phyloP scores from a whole-genome alignment of 768 basidiomycete genomes.

The Mrakia blollopis region DNA sequence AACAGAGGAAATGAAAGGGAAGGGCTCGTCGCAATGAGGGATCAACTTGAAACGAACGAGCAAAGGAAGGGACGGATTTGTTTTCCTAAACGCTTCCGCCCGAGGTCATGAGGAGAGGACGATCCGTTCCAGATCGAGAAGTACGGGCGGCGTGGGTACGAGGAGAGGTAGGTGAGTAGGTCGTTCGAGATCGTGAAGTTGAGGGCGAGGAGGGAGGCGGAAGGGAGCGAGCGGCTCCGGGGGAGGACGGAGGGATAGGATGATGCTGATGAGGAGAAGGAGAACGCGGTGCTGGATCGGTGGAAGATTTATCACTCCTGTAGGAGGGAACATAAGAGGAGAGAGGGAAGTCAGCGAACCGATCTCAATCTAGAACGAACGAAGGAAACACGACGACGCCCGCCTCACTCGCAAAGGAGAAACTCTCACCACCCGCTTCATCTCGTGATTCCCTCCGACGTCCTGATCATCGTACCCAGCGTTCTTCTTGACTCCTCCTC shows the following conservation, averaged over 20 bases:
- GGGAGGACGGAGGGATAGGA: neutral
- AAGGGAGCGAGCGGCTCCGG: neutral
- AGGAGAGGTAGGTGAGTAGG: neutral
- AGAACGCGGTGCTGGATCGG: neutral
- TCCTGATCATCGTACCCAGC: conserved; percentile 23
- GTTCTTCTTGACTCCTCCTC: conserved; percentile 40
- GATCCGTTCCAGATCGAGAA: neutral
- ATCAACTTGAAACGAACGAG: conserved; percentile 31
- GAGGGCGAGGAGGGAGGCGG: too few species aligned
- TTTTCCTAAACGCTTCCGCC: neutral
- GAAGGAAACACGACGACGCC: neutral
- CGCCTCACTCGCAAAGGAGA: neutral
- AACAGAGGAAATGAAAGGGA: neutral
- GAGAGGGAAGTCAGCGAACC: neutral
- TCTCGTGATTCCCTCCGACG: conserved; percentile 30
- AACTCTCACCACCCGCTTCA: conserved; percentile 33
- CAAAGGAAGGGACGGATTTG: too few species aligned
- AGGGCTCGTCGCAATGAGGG: conserved; percentile 25
- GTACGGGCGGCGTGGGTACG: neutral
- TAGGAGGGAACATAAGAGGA: too few species aligned
- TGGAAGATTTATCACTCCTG: neutral
- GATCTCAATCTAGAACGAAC: too few species aligned
- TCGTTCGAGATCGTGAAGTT: conserved; percentile 15
- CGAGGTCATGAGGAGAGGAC: neutral
- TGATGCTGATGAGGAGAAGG: neutral